Evolutionary conservation across 1,284 basidiomycete species (phyloP), one percentile per base, ranked within the genome.

Genomic region (Moesziomyces parantarcticus): DNA sequence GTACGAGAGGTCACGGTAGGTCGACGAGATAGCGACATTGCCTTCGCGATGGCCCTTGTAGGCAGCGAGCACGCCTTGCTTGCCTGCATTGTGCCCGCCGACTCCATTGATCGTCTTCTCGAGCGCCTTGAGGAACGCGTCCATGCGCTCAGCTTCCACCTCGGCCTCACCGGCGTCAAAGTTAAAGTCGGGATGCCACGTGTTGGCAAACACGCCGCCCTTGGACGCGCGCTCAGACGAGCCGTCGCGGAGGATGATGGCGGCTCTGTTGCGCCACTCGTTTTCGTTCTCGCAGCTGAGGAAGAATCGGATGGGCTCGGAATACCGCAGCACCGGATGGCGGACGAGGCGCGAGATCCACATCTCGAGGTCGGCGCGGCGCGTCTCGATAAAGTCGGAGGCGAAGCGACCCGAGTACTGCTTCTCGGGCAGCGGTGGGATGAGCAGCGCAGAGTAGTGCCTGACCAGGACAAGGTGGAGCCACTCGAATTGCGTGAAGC

Each of bases 141-240:
- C 76, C 53, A 78, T 56, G 0, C 57, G 42, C 34, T 72, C 69
- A 10, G 63, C 73, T 25, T 77, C 69, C 1, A 63, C 29, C 0
- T 54, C 73, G 8, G 80, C 64, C 18, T 74, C 77, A 14, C 29
- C 50, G 14, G 67, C 43, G 40, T 94, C 92, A 41, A 94, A 79
- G 80, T 93, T 93, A 84, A 92, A 94, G 1, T 88, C 90, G 2
- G 92, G 92, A 79, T 94, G 92, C 77, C 89, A 92, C 0, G 93
- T 90, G 25, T 88, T 88, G 0, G 91, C 89, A 77, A 91, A 93
- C 80, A 94, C 92, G 23, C 58, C 62, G 8, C 62, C 54, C 22
- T 60, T 56, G 10, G 14, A 20, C 1, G n/a, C 26, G 16, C 29
- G 47, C 11, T 20, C 26, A 20, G n/a, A 20, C 34, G 40, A n/a